These are phyloP conservation scores for Tubosaeta brunneosetosa DNA, from an alignment of 768 basidiomycete species.

Conservation along the genomic window DNA sequence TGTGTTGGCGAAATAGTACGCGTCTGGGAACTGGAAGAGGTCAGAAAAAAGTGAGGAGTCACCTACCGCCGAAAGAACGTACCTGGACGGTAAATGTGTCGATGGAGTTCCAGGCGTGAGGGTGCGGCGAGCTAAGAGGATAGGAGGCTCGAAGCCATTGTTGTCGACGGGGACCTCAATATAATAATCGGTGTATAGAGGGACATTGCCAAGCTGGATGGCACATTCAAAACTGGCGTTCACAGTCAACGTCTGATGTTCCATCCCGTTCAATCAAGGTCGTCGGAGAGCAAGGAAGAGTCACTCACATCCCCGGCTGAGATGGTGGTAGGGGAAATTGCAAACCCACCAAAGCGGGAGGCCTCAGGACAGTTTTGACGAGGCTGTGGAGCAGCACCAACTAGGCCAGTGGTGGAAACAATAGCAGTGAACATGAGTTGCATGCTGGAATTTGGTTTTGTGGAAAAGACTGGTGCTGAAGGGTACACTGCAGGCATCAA, in stretches of 20 bases:
- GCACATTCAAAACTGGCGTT: constrained; percentile 26
- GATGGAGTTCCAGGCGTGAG: constrained; percentile 1
- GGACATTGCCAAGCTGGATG: constrained; percentile 14
- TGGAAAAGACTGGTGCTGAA: neutral
- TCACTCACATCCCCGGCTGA: constrained; percentile 22
- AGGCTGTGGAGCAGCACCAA: constrained; percentile 14
- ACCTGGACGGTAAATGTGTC: constrained; percentile 21
- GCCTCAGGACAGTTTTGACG: constrained; percentile 24
- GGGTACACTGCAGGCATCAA: neutral
- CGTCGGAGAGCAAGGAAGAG: neutral
- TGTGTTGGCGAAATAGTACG: constrained; percentile 17
- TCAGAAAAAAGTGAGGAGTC: neutral
- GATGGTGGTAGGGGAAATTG: constrained; percentile 17
- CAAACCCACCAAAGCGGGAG: constrained; percentile 16
- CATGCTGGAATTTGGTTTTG: constrained; percentile 11
- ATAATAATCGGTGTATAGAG: constrained; percentile 30
- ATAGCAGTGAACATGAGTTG: constrained; percentile 10
- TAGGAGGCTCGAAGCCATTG: constrained; percentile 28
- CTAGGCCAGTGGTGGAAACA: constrained; percentile 11
- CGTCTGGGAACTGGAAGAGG: constrained; percentile 20
- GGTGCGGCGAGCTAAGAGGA: constrained; percentile 24
- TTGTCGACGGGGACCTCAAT: constrained; percentile 31
- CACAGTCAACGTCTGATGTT: constrained; percentile 17
- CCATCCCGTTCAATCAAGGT: constrained; percentile 1
- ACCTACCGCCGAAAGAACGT: neutral